Conservation (phyloP, 2,329 filamentous ascomycete species). For the Arthrinium puccinioides region DNA sequence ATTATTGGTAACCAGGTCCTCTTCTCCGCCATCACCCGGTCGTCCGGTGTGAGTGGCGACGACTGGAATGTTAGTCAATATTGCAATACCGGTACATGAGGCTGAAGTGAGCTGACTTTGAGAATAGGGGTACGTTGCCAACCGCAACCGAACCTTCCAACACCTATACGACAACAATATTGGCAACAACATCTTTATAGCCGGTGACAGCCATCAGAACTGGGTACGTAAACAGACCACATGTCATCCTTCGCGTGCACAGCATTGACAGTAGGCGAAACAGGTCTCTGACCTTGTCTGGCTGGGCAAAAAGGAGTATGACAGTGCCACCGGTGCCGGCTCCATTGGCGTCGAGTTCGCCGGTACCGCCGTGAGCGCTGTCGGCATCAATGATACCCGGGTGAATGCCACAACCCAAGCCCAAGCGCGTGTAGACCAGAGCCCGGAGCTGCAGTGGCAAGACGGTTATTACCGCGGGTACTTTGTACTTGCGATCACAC, state of each 20-base stretch:
- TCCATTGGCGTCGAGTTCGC: conserved; percentile 58
- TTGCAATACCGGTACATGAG: conserved; percentile 41
- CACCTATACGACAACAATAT: conserved; percentile 62
- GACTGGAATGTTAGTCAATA: background rate
- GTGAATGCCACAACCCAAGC: conserved; percentile 42
- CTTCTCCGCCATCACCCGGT: conserved; percentile 44
- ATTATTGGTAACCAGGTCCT: conserved; percentile 65
- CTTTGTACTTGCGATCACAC: conserved; percentile 54
- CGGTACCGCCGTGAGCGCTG: conserved; percentile 58
- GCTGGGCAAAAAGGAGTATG: conserved; percentile 46
- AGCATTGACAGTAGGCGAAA: conserved; percentile 9
- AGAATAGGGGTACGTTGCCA: conserved; percentile 62
- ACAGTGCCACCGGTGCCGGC: conserved; percentile 43
- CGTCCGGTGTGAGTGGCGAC: background rate
- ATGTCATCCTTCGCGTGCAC: background rate
- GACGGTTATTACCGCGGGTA: conserved; percentile 70
- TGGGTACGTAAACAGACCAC: conserved; percentile 38
- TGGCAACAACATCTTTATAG: conserved; percentile 64
- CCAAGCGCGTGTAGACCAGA: conserved; percentile 39
- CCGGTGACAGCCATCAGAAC: conserved; percentile 62
- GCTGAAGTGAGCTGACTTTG: conserved; percentile 28
- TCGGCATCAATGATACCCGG: conserved; percentile 55
- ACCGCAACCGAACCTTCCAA: conserved; percentile 63
- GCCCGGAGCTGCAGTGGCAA: conserved; percentile 64
- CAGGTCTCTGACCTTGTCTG: conserved; percentile 46